Base-by-base conservation (phyloP, 768 basidiomycete species). In the Obba rivulosa region DNA sequence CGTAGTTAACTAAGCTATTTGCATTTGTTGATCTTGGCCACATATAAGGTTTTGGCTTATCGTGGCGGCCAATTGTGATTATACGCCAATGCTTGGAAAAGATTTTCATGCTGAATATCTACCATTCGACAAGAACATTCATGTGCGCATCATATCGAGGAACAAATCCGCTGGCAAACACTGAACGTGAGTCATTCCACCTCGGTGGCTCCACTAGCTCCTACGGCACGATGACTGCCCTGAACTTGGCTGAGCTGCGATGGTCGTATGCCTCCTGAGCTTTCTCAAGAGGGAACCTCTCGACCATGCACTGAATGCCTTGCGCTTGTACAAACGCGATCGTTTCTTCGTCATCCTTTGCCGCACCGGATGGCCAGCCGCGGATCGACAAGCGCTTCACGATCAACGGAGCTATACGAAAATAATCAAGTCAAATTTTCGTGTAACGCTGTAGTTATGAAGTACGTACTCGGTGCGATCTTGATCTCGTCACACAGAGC, bases 181-280 rank as follows among this genome's bases (percentile, higher is more conserved):
- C n/a, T n/a, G n/a, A n/a, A n/a, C n/a, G n/a, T n/a, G n/a, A n/a
- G n/a, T n/a, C n/a, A n/a, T n/a, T n/a, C n/a, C n/a, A n/a, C n/a
- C 17, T 11, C 41, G 31, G 4, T 37, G 11, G 20, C 5, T 14
- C 21, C 5, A 13, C 1, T 22, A 44, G 25, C 24, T 4, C 21
- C n/a, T 31, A 53, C 31, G 61, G 61, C 2, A 62, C 39, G 23
- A 62, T 43, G 8, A 62, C 57, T 1, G 55, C 55, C 1, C 61
- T 42, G 54, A 62, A 62, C 13, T 50, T 51, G 0, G 58, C 58
- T 8, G 48, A 43, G 5, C 41, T 37, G 7, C 55, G 54, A 24
- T 49, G 57, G 11, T 57, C 56, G 40, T 55, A 63, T 13, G 59
- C 62, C 39, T 63, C 56, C 25, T 57, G 44, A 8, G 57, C 59